phyloP scores from a whole-genome alignment of 2,329 filamentous ascomycete genomes.

The Penicillium oxalicum region DNA sequence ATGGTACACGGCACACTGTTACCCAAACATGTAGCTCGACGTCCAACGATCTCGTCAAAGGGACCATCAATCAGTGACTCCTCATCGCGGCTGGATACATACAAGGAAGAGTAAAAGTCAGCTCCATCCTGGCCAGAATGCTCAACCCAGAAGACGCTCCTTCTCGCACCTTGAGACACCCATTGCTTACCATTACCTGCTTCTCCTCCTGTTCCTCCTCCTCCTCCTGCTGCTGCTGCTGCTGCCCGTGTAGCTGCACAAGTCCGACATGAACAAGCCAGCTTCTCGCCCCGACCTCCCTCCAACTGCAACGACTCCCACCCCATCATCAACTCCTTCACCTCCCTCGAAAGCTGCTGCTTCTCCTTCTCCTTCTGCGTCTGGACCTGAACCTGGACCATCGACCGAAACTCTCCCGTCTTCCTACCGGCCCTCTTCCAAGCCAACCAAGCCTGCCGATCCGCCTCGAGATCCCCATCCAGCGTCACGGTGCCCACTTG shows the following conservation, averaged over 20 bases:
- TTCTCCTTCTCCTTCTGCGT: not conserved
- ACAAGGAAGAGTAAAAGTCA: not conserved
- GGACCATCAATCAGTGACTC: too few species aligned
- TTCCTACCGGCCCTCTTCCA: not conserved
- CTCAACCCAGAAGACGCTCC: not conserved
- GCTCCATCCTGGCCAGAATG: not conserved
- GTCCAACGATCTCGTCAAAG: too few species aligned
- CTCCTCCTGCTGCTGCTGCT: too few species aligned
- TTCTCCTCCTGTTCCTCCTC: too few species aligned
- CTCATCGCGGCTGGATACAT: too few species aligned
- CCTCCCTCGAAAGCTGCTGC: not conserved
- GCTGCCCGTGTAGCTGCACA: not conserved
- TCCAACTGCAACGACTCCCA: conserved; percentile 1
- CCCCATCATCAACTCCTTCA: not conserved
- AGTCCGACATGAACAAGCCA: not conserved
- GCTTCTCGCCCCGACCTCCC: not conserved
- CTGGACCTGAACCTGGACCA: not conserved
- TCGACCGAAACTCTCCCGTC: not conserved
- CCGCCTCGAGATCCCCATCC: not conserved
- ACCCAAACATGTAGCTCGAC: too few species aligned
- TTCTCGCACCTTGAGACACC: not conserved
- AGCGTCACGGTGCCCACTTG: not conserved
- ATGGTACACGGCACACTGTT: too few species aligned
- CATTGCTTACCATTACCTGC: not conserved
- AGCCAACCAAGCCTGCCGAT: not conserved